These are phyloP conservation scores for Vanrija sp. DNA, from an alignment of 1,284 basidiomycete species.

Conservation along the genomic window DNA sequence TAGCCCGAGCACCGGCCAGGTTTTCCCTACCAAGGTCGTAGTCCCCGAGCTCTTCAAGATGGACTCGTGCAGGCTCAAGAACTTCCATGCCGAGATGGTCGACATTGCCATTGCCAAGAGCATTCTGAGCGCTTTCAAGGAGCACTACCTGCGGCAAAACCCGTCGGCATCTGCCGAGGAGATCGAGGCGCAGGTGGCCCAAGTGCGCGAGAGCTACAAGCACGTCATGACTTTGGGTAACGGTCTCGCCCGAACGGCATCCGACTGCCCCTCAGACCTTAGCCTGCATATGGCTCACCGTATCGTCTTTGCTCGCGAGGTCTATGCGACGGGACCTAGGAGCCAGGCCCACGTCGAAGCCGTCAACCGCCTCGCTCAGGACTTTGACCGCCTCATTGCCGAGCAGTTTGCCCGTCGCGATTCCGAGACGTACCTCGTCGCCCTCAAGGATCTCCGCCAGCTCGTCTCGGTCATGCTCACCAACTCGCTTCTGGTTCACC, in stretches of 20 bases:
- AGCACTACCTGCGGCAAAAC: conserved; percentile 41
- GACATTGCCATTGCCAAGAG: conserved; percentile 74
- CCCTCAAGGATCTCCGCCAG: conserved; percentile 8
- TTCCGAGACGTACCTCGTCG: conserved; percentile 1
- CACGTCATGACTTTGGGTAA: conserved; percentile 19
- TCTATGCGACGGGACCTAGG: not conserved
- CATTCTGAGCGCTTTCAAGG: conserved; percentile 49
- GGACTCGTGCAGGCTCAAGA: conserved; percentile 68
- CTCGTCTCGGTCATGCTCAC: conserved; percentile 15
- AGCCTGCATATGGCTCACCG: conserved; percentile 18
- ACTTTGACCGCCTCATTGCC: conserved; percentile 12
- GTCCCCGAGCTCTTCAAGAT: conserved; percentile 78
- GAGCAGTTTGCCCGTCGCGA: conserved; percentile 4
- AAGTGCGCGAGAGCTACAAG: conserved; percentile 28
- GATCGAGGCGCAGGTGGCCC: conserved; percentile 55
- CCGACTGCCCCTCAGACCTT: conserved; percentile 12
- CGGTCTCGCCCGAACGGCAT: conserved; percentile 1
- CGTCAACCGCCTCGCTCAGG: conserved; percentile 9
- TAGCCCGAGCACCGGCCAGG: conserved; percentile 47
- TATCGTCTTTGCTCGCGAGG: conserved; percentile 3
- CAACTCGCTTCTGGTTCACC: conserved; percentile 19
- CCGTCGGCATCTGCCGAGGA: conserved; percentile 67
- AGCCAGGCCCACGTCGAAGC: conserved; percentile 5
- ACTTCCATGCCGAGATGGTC: conserved; percentile 61
- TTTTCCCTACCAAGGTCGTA: conserved; percentile 45